Percentiles rank a stretch among this genome's conserved stretches.
phyloP scores from a whole-genome alignment of 2,329 filamentous ascomycete species.

The Simplicillium sp. region DNA sequence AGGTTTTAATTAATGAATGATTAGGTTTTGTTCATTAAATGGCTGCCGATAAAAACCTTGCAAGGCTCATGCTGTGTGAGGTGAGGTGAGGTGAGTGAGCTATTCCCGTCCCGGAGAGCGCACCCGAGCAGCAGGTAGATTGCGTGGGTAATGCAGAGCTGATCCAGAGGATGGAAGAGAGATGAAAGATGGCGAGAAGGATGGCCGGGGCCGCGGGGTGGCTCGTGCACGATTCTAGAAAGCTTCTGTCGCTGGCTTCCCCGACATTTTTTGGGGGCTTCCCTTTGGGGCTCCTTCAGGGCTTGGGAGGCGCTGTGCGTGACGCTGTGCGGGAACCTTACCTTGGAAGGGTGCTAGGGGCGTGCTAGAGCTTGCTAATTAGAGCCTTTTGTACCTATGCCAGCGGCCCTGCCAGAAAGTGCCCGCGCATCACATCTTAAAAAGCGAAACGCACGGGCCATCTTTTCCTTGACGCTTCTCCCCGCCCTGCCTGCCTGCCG shows the following conservation, averaged over 20 bases:
- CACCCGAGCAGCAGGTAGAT: too few species aligned
- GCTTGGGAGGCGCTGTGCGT: not conserved
- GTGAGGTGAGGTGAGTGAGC: not conserved
- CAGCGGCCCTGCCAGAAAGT: not conserved
- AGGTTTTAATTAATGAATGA: too few species aligned
- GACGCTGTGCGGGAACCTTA: not conserved
- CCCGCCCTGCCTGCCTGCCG: conserved; percentile 5
- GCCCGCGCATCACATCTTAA: not conserved
- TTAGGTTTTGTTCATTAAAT: too few species aligned
- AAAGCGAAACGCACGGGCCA: too few species aligned
- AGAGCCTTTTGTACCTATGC: too few species aligned
- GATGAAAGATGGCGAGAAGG: too few species aligned
- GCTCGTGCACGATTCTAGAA: conserved; percentile 17
- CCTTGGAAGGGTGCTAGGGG: too few species aligned
- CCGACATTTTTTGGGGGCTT: conserved; percentile 3
- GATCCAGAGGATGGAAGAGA: too few species aligned
- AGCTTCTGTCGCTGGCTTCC: conserved; percentile 11
- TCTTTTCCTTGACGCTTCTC: conserved; percentile 4
- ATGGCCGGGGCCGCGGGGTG: conserved; percentile 3
- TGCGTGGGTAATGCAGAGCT: too few species aligned
- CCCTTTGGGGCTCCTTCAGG: not conserved
- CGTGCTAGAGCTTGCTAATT: too few species aligned
- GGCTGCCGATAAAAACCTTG: not conserved
- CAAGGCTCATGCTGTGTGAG: not conserved
- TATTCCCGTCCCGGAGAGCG: too few species aligned